These are phyloP conservation scores for Ilex aquifolium DNA, from an alignment of 257 asterid species.

Conservation along the genomic window DNA sequence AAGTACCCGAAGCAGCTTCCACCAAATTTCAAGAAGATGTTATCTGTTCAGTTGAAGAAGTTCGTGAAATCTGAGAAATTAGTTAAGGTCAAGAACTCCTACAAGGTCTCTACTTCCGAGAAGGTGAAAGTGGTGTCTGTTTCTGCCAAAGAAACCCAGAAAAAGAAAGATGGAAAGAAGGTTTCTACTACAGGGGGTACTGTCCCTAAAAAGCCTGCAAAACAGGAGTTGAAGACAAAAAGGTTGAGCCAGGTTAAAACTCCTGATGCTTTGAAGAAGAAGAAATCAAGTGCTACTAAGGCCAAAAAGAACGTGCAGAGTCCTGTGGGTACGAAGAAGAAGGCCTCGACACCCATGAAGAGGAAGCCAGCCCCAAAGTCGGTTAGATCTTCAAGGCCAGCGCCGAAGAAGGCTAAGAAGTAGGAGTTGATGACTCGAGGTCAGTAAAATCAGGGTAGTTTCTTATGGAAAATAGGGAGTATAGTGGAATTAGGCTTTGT, in stretches of 20 bases:
- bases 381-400: background rate
- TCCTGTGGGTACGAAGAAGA: background rate
- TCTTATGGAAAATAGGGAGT: too few relatives aligned
- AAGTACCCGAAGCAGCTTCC: constrained; percentile 40
- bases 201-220: constrained; percentile 23
- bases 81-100: constrained; percentile 36
- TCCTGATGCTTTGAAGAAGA: constrained; percentile 12
- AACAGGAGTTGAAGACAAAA: constrained; percentile 34
- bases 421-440: background rate
- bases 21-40: constrained; percentile 37
- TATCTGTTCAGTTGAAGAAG: constrained; percentile 45
- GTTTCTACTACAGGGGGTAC: constrained; percentile 8
- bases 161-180: constrained; percentile 4
- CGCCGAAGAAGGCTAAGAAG: background rate
- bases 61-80: constrained; percentile 44
- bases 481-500: too few relatives aligned
- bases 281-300: background rate
- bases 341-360: background rate
- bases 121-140: constrained; percentile 20
- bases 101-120: constrained; percentile 31
- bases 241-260: constrained; percentile 13
- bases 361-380: background rate
- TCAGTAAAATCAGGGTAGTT: too few relatives aligned
- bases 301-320: background rate
- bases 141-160: constrained; percentile 3